phyloP scores from a whole-genome alignment of 495 filamentous ascomycete genomes.

The Aspergillus biplanus region DNA sequence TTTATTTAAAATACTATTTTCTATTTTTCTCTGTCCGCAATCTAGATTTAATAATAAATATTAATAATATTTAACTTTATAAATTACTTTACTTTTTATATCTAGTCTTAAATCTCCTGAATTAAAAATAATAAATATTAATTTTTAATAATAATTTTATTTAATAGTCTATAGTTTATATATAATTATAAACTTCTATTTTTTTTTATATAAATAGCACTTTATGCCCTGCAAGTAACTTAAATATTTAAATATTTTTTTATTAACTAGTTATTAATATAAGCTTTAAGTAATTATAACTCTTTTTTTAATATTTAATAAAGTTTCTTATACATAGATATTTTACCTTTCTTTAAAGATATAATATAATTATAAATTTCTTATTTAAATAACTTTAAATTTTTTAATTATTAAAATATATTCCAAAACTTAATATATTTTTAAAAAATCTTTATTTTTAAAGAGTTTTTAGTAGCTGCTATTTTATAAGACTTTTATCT shows the following conservation, averaged over 20 bases:
- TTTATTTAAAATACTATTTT: neutral
- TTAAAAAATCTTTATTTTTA: neutral
- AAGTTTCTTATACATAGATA: neutral
- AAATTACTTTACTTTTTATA: neutral
- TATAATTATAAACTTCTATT: neutral
- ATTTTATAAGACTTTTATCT: neutral
- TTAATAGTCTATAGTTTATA: neutral
- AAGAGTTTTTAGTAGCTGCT: neutral
- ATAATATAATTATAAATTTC: neutral
- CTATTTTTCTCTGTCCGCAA: neutral
- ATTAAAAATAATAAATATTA: neutral
- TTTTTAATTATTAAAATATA: conserved; percentile 7
- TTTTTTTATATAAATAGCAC: neutral
- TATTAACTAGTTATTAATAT: neutral
- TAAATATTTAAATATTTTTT: neutral
- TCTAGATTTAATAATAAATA: neutral
- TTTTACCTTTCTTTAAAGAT: neutral
- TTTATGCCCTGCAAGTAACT: neutral
- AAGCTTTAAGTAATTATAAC: neutral
- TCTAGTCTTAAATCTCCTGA: neutral
- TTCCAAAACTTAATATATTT: neutral
- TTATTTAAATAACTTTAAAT: neutral
- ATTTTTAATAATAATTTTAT: neutral
- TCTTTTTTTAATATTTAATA: neutral
- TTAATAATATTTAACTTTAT: too few relatives aligned